These are phyloP conservation scores for Hordeum marinum DNA, from an alignment of 176 grass and related monocot species.

Conservation along the genomic window DNA sequence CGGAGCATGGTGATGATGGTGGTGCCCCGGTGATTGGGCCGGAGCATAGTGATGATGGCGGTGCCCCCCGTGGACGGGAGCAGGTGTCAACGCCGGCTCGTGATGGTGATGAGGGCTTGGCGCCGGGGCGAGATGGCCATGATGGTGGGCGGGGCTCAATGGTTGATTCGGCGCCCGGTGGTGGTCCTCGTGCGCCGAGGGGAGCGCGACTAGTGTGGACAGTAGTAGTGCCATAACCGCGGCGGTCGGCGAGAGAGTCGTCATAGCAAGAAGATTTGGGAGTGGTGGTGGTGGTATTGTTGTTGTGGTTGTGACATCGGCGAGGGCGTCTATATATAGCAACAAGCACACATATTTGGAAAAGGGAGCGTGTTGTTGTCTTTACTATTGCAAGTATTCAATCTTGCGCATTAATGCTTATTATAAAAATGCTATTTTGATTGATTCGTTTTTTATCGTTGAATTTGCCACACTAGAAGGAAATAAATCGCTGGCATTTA, in stretches of 20 bases:
- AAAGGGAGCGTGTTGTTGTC: background rate
- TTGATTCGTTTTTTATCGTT: background rate
- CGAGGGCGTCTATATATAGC: conserved; percentile 7
- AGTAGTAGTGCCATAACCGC: background rate
- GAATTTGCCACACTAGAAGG: background rate
- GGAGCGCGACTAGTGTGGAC: background rate
- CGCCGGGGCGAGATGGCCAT: background rate
- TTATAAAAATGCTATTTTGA: background rate
- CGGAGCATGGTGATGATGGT: background rate
- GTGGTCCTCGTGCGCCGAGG: background rate
- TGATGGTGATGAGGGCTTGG: conserved; percentile 7
- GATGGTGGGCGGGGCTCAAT: background rate
- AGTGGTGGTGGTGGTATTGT: background rate
- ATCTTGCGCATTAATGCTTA: background rate
- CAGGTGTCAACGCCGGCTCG: background rate
- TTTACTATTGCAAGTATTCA: background rate
- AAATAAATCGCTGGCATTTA: background rate
- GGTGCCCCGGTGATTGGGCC: background rate
- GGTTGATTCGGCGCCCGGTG: background rate
- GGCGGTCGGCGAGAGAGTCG: background rate
- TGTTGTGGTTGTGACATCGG: background rate
- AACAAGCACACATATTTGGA: background rate
- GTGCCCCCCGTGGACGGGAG: background rate
- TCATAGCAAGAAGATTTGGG: conserved; percentile 8
- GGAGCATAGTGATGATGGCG: background rate